These are phyloP conservation scores for Trypethelium eluteriae DNA, from an alignment of 495 filamentous ascomycete genomes.

Conservation along the genomic window DNA sequence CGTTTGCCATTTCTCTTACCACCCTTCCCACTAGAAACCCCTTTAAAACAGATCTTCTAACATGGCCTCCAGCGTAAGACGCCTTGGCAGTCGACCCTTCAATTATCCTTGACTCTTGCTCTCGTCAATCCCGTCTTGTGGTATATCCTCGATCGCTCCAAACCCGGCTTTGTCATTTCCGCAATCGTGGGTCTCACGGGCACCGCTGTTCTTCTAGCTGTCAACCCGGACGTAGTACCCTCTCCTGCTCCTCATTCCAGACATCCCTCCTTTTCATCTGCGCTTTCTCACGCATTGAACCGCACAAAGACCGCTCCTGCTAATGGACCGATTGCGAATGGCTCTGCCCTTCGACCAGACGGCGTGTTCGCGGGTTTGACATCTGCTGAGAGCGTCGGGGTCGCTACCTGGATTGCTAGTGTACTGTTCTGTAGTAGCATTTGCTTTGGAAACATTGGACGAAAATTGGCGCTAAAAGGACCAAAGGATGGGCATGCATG, in stretches of 20 bases:
- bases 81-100: slow-evolving; percentile 88
- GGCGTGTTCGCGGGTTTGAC: slow-evolving; percentile 48
- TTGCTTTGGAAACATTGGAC: slow-evolving; percentile 92
- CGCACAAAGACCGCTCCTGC: not conserved
- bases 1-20: slow-evolving; percentile 1
- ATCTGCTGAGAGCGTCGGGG: slow-evolving; percentile 68
- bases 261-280: not conserved
- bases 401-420: slow-evolving; percentile 78
- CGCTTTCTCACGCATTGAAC: not conserved
- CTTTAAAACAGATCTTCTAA: slow-evolving; percentile 12
- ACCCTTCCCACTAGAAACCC: not conserved
- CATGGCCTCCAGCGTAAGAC: slow-evolving; percentile 57
- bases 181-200: slow-evolving; percentile 63
- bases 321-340: slow-evolving; percentile 7
- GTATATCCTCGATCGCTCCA: slow-evolving; percentile 90
- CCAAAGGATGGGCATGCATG: not conserved
- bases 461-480: slow-evolving; percentile 55
- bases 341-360: slow-evolving; percentile 21
- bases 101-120: slow-evolving; percentile 83
- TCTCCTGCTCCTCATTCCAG: slow-evolving; percentile 41
- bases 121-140: slow-evolving; percentile 90
- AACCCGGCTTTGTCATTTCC: slow-evolving; percentile 71
- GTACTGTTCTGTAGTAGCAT: slow-evolving; percentile 90
- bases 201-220: slow-evolving; percentile 59
- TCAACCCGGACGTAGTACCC: slow-evolving; percentile 71